phyloP scores from a whole-genome alignment of 768 basidiomycete genomes.

The Russula olivacea region DNA sequence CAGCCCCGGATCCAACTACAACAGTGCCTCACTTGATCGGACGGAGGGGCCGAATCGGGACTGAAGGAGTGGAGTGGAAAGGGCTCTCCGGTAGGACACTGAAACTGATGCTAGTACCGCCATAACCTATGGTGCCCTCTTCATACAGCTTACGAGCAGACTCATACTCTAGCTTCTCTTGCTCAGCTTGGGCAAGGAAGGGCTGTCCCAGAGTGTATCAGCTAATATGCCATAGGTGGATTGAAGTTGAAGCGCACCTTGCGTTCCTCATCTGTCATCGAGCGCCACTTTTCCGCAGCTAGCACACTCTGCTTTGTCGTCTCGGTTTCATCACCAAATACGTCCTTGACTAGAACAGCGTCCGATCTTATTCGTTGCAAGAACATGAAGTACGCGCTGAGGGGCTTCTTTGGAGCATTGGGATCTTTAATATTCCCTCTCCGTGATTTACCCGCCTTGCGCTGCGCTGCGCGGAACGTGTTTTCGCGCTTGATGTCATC shows the following conservation, averaged over 20 bases:
- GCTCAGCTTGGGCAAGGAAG: conserved; percentile 88
- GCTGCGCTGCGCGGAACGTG: conserved; percentile 81
- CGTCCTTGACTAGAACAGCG: conserved; percentile 61
- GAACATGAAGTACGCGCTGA: conserved; percentile 94
- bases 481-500: conserved; percentile 96
- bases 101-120: conserved; percentile 68
- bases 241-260: conserved; percentile 51
- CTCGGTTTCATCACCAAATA: conserved; percentile 88
- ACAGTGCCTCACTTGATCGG: conserved; percentile 46
- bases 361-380: conserved; percentile 83
- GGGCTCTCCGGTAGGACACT: conserved; percentile 71
- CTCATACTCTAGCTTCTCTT: conserved; percentile 93
- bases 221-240: conserved; percentile 20
- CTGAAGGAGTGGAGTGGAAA: conserved; percentile 39
- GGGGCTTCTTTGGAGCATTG: conserved; percentile 93
- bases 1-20: conserved; percentile 60
- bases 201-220: conserved; percentile 46
- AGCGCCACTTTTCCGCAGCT: conserved; percentile 89
- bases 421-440: conserved; percentile 96
- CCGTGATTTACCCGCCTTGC: conserved; percentile 87
- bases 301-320: conserved; percentile 93
- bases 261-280: conserved; percentile 88
- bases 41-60: conserved; percentile 33
- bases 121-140: conserved; percentile 64
- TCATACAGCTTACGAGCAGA: conserved; percentile 81